Evolutionary conservation across 768 basidiomycete genomes (phyloP).

Genomic region (Boletus speciosus): DNA sequence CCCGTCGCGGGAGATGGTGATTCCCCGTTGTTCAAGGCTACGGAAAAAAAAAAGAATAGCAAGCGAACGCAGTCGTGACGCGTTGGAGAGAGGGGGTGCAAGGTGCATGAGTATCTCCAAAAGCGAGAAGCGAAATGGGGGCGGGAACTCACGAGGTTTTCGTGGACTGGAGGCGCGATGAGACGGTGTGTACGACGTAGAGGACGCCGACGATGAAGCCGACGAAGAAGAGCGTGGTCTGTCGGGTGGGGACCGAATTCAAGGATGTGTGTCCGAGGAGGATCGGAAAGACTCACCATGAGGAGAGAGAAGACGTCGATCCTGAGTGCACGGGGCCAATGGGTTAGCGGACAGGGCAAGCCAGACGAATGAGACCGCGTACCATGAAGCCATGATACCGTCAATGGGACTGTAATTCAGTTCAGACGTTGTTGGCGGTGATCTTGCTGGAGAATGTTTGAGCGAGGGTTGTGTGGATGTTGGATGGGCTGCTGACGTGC

Average conservation of each 20-base stretch:
- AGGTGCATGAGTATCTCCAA: neutral
- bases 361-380: neutral
- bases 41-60: too few species aligned
- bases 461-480: neutral
- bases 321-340: neutral
- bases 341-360: neutral
- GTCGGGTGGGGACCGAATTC: neutral
- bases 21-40: constrained; percentile 49
- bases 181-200: constrained; percentile 36
- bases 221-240: constrained; percentile 44
- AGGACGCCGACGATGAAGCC: constrained; percentile 45
- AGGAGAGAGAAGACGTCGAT: constrained; percentile 19
- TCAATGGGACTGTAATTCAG: neutral
- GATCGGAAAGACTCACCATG: constrained; percentile 1
- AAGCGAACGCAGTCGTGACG: too few species aligned
- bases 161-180: constrained; percentile 43
- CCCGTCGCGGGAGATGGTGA: constrained; percentile 55
- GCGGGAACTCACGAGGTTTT: constrained; percentile 49
- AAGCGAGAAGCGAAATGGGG: neutral
- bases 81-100: too few species aligned
- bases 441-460: neutral
- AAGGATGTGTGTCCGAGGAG: neutral
- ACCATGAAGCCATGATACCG: constrained; percentile 16
- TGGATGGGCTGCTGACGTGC: neutral
- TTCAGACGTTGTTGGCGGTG: neutral